Conservation (phyloP, 2,329 filamentous ascomycete genomes). For the Juglanconis juglandina region DNA sequence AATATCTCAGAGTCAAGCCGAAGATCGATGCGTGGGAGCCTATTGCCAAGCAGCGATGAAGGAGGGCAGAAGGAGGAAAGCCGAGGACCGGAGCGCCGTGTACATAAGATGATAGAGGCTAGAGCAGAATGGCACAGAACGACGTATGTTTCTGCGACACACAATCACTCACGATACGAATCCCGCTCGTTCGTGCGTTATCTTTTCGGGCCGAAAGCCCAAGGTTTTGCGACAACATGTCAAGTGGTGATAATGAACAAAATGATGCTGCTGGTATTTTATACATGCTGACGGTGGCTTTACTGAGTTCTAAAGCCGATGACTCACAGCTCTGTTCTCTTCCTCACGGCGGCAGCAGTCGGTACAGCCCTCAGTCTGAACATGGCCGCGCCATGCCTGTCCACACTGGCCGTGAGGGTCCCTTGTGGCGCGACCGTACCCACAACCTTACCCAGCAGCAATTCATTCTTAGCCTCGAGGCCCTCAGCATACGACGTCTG, state of each 20-base stretch:
- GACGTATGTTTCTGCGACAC: background rate
- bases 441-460: conserved; percentile 45
- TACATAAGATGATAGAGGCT: conserved; percentile 18
- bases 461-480: conserved; percentile 36
- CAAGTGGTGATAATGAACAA: background rate
- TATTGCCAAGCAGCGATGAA: conserved; percentile 14
- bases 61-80: background rate
- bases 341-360: conserved; percentile 25
- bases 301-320: background rate
- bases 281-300: background rate
- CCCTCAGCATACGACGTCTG: conserved; percentile 45
- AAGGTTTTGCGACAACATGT: background rate
- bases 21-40: conserved; percentile 35
- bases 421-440: conserved; percentile 39
- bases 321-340: conserved; percentile 40
- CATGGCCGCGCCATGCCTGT: conserved; percentile 47
- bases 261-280: background rate
- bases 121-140: background rate
- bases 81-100: conserved; percentile 3
- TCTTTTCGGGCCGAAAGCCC: background rate
- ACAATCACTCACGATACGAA: background rate
- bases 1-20: conserved; percentile 28
- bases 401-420: conserved; percentile 40
- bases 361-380: conserved; percentile 40
- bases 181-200: background rate